Conservation (phyloP, 179 eudicot genomes). For the Silene noctiflora region DNA sequence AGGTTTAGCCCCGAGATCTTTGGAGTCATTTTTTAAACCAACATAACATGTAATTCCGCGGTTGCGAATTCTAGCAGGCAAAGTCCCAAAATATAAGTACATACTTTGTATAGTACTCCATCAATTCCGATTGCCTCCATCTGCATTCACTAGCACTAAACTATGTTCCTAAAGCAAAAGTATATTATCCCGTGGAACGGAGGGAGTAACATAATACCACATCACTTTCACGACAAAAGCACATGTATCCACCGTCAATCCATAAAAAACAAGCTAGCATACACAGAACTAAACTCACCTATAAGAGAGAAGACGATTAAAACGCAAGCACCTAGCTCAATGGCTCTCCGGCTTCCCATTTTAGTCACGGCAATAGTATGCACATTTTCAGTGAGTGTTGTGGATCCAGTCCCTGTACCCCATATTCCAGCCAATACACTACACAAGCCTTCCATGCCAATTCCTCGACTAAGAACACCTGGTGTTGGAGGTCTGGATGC, state of each 20-base stretch:
- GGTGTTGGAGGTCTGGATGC: constrained; percentile 95
- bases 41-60: background rate
- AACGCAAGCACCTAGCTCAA: constrained; percentile 80
- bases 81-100: no score
- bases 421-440: constrained; percentile 86
- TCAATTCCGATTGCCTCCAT: background rate
- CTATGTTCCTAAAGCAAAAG: no score
- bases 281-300: constrained; percentile 43
- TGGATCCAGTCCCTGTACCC: constrained; percentile 94
- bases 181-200: background rate
- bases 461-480: constrained; percentile 86
- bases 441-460: constrained; percentile 86
- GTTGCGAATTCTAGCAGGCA: no score
- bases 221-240: no score
- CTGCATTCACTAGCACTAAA: background rate
- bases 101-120: background rate
- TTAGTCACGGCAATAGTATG: constrained; percentile 98
- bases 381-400: constrained; percentile 86
- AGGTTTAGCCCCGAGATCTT: background rate
- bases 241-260: background rate
- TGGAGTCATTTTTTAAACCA: background rate
- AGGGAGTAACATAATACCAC: no score
- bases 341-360: constrained; percentile 95
- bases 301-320: constrained; percentile 74
- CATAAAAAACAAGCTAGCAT: background rate